Base-by-base conservation (phyloP, 2,329 filamentous ascomycete species). In the Microcyclospora tardicrescens region DNA sequence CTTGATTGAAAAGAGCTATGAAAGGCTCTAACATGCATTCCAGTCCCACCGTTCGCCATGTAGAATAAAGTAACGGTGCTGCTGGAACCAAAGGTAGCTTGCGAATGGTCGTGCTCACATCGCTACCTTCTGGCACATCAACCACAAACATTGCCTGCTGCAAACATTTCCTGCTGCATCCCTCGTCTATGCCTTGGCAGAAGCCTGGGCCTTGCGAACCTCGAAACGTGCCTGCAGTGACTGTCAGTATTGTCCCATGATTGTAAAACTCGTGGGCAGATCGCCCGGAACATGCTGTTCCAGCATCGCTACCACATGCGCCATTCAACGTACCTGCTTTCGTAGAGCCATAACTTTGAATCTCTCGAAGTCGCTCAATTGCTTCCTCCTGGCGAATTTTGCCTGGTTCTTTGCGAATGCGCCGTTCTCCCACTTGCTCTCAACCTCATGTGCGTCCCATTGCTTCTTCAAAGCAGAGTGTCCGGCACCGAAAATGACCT, bases 271-370 rank as follows among this genome's bases (percentile, higher is more conserved):
- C 13, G 14, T 11, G 15, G 5, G n/a, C 5, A 14, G 12, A 5
- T 34, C 5, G 33, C 13, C 11, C 4, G 16, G 6, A 8, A 13
- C 9, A 3, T 12, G 14, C 28, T 27, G 16, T 12, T 35, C 16
- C 13, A 30, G 5, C 15, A 19, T 14, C 10, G 16, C 16, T 19
- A 19, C 19, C 14, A 15, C 30, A 28, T 13, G 11, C 2, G n/a
- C n/a, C 8, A 16, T 39, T 34, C 28, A 16, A 72, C 75, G 55
- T 64, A 87, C 84, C 81, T 95, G 87, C 81, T 98, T 98, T 82
- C 89, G 93, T 72, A 96, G 76, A 70, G 89, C 81, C 79, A 96
- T 76, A 61, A 96, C 91, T 84, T 98, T 95, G 85, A 96, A 98
- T 68, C 91, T 82, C 76, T 98, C 91, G 65, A 98, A 98, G 77